Evolutionary conservation across 352 stramenopile genomes (phyloP), one percentile per base, ranked within the genome.

Genomic region (Phytophthora sojae): DNA sequence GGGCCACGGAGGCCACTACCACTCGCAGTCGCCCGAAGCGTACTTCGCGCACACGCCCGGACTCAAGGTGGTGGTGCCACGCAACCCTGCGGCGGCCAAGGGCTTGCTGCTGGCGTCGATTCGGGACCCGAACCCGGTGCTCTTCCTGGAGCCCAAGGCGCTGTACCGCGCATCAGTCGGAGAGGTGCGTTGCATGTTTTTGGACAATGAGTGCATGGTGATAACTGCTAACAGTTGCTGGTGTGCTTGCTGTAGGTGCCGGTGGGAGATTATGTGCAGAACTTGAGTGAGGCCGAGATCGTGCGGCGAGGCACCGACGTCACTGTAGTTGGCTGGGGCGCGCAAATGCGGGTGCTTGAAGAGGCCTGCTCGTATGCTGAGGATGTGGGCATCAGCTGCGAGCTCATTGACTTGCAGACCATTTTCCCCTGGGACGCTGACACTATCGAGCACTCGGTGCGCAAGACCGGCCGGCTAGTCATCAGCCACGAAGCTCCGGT

Each of bases 71-170:
- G 98, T 99, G 37, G 98, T 99, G 71, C 97, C 98, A 21, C 88
- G 96, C 37, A 93, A 98, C 57, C 97, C 97, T 0, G 88, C 88
- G 55, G 88, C 98, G 66, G 98, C 97, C 19, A 99, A 99, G 70
- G 97, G 97, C 1, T 80, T 99, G 45, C 82, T 99, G 37, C 79
- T 99, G 3, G 91, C 94, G 35, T 97, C 93, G 3, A 98, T 99
- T 76, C 85, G 98, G 23, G 97, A 98, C 72, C 96, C 95, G 11
- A 98, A 99, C 76, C 98, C 98, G 0, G 97, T 99, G 4, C 75
- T 99, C 6, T 99, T 99, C 78, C 91, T 99, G 45, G 98, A 99
- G 76, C 97, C 98, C 3, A 99, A 99, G 81, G 92, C 96, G 53
- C 81, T 99, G n/a, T 99, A 99, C 77, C 89, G 97, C 56, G 93